A percentile compares a stretch with the other conserved stretches of the same genome.
phyloP scores from a whole-genome alignment of 1,284 basidiomycete species.

The Trichosporon coremiiforme region DNA sequence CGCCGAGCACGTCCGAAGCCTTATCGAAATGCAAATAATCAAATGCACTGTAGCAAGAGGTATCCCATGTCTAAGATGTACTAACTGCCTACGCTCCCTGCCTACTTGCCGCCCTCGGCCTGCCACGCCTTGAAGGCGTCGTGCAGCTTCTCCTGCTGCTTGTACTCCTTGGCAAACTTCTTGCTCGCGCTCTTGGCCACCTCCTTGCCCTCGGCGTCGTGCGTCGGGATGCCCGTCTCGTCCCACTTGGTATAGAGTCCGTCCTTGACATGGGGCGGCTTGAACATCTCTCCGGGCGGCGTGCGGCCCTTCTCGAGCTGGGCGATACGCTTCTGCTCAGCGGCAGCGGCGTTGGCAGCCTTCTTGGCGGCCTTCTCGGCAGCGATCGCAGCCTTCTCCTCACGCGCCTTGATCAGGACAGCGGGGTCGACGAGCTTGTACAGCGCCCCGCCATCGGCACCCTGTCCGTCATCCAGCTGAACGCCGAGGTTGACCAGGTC shows the following conservation, averaged over 20 bases:
- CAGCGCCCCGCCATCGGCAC: conserved; percentile 87
- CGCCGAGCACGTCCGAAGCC: background rate
- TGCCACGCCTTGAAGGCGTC: conserved; percentile 62
- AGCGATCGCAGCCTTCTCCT: conserved; percentile 78
- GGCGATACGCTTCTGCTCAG: conserved; percentile 70
- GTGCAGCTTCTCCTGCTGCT: conserved; percentile 74
- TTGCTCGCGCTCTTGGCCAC: conserved; percentile 81
- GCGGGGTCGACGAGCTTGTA: conserved; percentile 88
- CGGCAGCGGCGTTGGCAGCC: conserved; percentile 70
- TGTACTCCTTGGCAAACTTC: conserved; percentile 77
- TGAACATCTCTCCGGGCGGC: conserved; percentile 78
- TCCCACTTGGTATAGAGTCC: conserved; percentile 78
- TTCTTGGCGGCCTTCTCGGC: conserved; percentile 83
- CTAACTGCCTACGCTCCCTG: background rate
- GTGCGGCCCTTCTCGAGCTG: conserved; percentile 82
- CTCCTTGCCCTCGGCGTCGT: conserved; percentile 80
- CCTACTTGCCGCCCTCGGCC: conserved; percentile 32
- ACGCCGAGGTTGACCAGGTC: conserved; percentile 92
- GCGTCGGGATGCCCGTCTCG: conserved; percentile 78
- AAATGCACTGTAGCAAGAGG: background rate
- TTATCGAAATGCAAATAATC: background rate
- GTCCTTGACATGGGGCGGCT: conserved; percentile 71
- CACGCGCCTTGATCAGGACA: conserved; percentile 77
- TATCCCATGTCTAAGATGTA: conserved; percentile 16
- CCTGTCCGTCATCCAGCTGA: conserved; percentile 88